Conservation (phyloP, 768 basidiomycete genomes). For the Amanita phalloides region DNA sequence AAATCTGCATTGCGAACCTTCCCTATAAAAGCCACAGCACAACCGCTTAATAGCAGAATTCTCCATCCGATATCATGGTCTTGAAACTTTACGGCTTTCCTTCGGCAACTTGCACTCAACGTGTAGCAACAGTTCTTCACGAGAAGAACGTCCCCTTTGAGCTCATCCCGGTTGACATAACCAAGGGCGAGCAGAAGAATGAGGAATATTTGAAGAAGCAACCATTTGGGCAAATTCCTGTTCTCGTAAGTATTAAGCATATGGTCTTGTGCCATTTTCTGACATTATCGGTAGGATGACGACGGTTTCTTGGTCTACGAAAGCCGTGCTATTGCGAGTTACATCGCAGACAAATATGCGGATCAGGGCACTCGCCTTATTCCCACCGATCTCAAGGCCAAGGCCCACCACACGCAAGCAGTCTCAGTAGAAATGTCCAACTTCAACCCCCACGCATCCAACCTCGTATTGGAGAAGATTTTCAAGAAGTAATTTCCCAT, state of each 20-base stretch:
- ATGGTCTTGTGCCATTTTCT: no score
- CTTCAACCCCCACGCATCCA: slow-evolving; percentile 38
- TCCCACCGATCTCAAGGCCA: slow-evolving; percentile 27
- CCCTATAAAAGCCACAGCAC: no score
- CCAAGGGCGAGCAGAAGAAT: slow-evolving; percentile 29
- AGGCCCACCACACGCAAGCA: slow-evolving; percentile 41
- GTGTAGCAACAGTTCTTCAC: slow-evolving; percentile 31
- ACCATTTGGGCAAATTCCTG: slow-evolving; percentile 38
- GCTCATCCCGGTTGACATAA: slow-evolving; percentile 23
- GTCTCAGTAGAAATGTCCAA: slow-evolving; percentile 40
- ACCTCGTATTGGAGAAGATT: slow-evolving; percentile 35
- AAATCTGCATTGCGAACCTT: no score
- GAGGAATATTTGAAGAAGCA: slow-evolving; percentile 27
- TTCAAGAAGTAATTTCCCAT: slow-evolving; percentile 31
- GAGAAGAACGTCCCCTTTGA: slow-evolving; percentile 42
- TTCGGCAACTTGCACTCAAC: slow-evolving; percentile 33
- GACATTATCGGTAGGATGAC: slow-evolving; percentile 28
- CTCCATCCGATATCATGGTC: slow-evolving; percentile 19
- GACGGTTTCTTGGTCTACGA: slow-evolving; percentile 57
- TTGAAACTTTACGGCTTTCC: slow-evolving; percentile 31
- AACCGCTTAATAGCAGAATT: no score
- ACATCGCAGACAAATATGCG: slow-evolving; percentile 45
- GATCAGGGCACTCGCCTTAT: slow-evolving; percentile 39
- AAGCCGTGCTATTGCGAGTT: slow-evolving; percentile 50
- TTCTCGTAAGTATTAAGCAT: background rate